A percentile compares a stretch with the other conserved stretches of the same genome.
Evolutionary conservation across 148 eudicot genomes (phyloP).

Genomic region (Rhododendron williamsianum): DNA sequence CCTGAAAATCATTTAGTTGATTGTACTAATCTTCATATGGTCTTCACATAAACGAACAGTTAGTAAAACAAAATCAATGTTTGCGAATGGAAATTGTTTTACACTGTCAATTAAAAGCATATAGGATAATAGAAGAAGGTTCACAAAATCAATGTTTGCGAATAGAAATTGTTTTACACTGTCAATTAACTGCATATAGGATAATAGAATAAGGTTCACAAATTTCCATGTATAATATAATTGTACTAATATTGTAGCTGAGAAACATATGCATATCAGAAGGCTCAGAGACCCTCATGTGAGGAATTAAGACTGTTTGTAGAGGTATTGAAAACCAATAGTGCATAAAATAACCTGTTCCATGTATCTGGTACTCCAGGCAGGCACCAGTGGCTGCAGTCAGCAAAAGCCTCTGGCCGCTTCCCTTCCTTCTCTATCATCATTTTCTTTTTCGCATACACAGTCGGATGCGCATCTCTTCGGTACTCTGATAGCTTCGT

Average conservation of each 20-base stretch:
- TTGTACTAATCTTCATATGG: background rate
- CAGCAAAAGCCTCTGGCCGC: slow-evolving; percentile 8
- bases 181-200: background rate
- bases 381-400: slow-evolving; percentile 61
- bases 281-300: background rate
- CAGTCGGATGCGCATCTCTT: slow-evolving; percentile 47
- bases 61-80: background rate
- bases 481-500: slow-evolving; percentile 43
- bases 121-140: background rate
- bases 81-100: background rate
- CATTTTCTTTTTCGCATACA: slow-evolving; percentile 18
- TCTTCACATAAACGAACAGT: background rate
- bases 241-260: background rate
- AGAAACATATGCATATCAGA: background rate
- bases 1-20: background rate
- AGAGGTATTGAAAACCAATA: slow-evolving; percentile 12
- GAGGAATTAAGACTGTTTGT: background rate
- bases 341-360: slow-evolving; percentile 39
- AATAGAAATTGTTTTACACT: background rate
- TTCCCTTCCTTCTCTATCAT: background rate
- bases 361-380: slow-evolving; percentile 53
- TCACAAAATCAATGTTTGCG: background rate
- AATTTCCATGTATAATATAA: background rate
- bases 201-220: background rate
- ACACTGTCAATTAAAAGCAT: background rate